Percentiles rank a stretch among this genome's conserved stretches.
These are phyloP conservation scores for Acrasis kona DNA, from an alignment of 78 protist species.

Conservation along the genomic window DNA sequence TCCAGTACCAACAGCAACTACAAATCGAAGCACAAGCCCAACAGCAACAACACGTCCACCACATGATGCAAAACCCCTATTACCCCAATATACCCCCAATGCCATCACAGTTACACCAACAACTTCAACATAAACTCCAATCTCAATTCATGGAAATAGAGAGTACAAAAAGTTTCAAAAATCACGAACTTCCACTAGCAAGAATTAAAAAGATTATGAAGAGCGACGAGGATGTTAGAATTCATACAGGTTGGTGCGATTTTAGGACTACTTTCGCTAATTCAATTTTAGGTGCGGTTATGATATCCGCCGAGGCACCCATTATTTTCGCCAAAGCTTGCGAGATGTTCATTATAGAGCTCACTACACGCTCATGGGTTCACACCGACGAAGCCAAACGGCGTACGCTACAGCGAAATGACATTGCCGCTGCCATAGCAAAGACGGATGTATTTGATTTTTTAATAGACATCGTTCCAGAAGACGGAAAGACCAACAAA, in stretches of 20 bases:
- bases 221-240: neutral
- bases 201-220: neutral
- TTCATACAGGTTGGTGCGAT: too few relatives aligned
- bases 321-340: constrained; percentile 67
- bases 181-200: neutral
- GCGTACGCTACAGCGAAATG: constrained; percentile 49
- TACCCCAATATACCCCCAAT: too few relatives aligned
- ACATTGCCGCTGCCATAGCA: constrained; percentile 61
- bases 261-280: too few relatives aligned
- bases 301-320: constrained; percentile 39
- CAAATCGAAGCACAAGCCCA: too few relatives aligned
- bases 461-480: constrained; percentile 72
- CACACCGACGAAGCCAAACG: constrained; percentile 60
- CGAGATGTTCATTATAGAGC: constrained; percentile 70
- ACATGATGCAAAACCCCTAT: too few relatives aligned
- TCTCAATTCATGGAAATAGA: neutral
- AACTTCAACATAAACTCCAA: too few relatives aligned
- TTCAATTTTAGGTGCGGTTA: neutral
- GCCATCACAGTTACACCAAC: too few relatives aligned
- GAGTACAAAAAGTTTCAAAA: neutral
- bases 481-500: constrained; percentile 35
- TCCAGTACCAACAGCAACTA: too few relatives aligned
- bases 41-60: too few relatives aligned
- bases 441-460: constrained; percentile 62
- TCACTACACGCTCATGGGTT: constrained; percentile 65